Evolutionary conservation across 495 filamentous ascomycete genomes (phyloP).

Genomic region (Hypoxylon rickii): DNA sequence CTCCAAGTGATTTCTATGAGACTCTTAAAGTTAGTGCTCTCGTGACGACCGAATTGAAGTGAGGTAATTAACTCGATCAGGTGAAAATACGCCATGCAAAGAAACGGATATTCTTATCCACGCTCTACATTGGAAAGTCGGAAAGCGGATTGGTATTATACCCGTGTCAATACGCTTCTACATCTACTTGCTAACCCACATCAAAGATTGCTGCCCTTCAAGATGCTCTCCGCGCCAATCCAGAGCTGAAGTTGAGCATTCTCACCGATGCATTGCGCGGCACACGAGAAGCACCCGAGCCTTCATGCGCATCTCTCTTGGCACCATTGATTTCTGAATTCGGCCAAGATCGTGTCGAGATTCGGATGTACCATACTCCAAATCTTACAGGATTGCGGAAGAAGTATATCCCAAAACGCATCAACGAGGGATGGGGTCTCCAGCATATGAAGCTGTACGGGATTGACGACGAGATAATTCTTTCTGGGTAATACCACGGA

Average conservation of each 20-base stretch:
- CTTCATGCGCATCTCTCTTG: conserved; percentile 89
- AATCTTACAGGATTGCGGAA: conserved; percentile 90
- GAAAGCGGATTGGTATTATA: conserved; percentile 78
- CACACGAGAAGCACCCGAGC: conserved; percentile 84
- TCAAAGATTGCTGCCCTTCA: conserved; percentile 75
- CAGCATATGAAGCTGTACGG: conserved; percentile 99
- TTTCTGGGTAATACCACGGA: conserved; percentile 70
- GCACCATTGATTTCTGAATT: conserved; percentile 80
- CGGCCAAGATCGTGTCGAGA: conserved; percentile 83
- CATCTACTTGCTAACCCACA: conserved; percentile 3
- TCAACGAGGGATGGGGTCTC: conserved; percentile 98
- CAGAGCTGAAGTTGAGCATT: conserved; percentile 81
- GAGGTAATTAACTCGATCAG: conserved; percentile 46
- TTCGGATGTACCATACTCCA: conserved; percentile 97
- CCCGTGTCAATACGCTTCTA: not conserved
- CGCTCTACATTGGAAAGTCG: conserved; percentile 92
- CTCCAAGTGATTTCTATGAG: conserved; percentile 83
- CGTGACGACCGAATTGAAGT: conserved; percentile 12
- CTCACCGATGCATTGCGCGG: conserved; percentile 92
- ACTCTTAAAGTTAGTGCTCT: conserved; percentile 72
- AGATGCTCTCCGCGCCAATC: conserved; percentile 72
- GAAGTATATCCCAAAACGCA: conserved; percentile 77
- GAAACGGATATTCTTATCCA: conserved; percentile 84
- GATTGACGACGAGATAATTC: conserved; percentile 91
- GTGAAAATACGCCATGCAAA: conserved; percentile 79